Evolutionary conservation across 257 asterid genomes (phyloP).

Genomic region (Salvia rosmarinus): DNA sequence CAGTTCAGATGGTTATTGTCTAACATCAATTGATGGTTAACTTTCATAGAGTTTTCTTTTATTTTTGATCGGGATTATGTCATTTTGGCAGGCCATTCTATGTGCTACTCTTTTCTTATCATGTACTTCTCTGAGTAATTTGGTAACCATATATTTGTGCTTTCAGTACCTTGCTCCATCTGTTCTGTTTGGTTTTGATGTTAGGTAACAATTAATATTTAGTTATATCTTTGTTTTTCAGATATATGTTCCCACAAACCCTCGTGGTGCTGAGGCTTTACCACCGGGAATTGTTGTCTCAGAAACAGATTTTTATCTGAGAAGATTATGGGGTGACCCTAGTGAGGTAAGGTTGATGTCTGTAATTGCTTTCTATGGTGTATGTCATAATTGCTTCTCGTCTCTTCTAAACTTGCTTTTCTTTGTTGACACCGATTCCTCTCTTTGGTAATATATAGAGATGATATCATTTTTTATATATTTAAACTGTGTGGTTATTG

Average conservation of each 20-base stretch:
- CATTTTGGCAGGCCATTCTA: background rate
- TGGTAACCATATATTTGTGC: conserved; percentile 12
- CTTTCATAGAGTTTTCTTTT: background rate
- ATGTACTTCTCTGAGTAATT: conserved; percentile 12
- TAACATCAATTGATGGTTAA: background rate
- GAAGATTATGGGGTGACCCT: conserved; percentile 99
- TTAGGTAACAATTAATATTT: conserved; percentile 17
- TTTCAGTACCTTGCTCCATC: background rate
- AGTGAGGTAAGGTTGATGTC: conserved; percentile 62
- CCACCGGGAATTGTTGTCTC: conserved; percentile 97
- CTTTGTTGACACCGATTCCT: conserved; percentile 4
- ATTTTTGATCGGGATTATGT: background rate
- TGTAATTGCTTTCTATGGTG: conserved; percentile 14
- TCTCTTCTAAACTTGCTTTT: background rate
- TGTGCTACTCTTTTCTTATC: background rate
- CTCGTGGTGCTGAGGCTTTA: conserved; percentile 97
- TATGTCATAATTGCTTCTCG: background rate
- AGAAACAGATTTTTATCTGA: conserved; percentile 81
- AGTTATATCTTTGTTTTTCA: conserved; percentile 35
- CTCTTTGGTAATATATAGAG: too few relatives aligned
- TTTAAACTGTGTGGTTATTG: too few relatives aligned
- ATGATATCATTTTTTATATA: too few relatives aligned
- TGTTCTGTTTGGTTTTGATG: conserved; percentile 15
- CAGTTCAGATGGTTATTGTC: background rate
- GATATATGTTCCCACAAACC: conserved; percentile 94